Conservation (phyloP, 1,284 basidiomycete genomes). For the Cryptococcus hybrid region DNA sequence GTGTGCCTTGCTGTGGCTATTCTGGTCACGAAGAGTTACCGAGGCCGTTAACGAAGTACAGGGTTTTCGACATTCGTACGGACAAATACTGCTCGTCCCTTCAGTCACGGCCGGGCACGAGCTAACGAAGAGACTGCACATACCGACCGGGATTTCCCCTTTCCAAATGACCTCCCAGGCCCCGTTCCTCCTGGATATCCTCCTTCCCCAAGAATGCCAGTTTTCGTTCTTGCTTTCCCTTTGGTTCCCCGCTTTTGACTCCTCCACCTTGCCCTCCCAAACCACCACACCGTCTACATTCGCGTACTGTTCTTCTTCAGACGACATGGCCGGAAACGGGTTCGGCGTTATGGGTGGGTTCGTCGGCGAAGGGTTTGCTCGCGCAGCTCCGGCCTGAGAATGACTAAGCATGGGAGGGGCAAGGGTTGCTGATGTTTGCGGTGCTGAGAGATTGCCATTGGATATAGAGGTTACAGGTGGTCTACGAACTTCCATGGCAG, state of each 20-base stretch:
- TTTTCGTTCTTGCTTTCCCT: conserved; percentile 24
- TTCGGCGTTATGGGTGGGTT: conserved; percentile 36
- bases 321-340: conserved; percentile 55
- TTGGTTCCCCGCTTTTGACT: conserved; percentile 9
- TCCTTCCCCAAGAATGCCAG: conserved; percentile 52
- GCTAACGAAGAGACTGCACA: conserved; percentile 41
- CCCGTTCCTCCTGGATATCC: conserved; percentile 61
- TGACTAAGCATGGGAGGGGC: conserved; percentile 24
- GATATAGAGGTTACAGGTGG: conserved; percentile 48
- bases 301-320: conserved; percentile 68
- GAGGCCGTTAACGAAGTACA: conserved; percentile 73
- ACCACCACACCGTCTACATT: conserved; percentile 71
- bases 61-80: conserved; percentile 69
- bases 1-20: conserved; percentile 46
- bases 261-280: conserved; percentile 48
- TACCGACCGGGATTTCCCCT: conserved; percentile 67
- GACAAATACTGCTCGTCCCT: conserved; percentile 59
- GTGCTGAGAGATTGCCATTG: conserved; percentile 6
- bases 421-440: conserved; percentile 11
- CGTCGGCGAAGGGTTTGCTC: conserved; percentile 45
- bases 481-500: conserved; percentile 13
- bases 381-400: conserved; percentile 20
- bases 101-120: neutral
- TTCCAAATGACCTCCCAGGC: conserved; percentile 74
- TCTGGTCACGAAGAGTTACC: conserved; percentile 69